phyloP scores from a whole-genome alignment of 352 stramenopile species.

The Globisporangium canariense region DNA sequence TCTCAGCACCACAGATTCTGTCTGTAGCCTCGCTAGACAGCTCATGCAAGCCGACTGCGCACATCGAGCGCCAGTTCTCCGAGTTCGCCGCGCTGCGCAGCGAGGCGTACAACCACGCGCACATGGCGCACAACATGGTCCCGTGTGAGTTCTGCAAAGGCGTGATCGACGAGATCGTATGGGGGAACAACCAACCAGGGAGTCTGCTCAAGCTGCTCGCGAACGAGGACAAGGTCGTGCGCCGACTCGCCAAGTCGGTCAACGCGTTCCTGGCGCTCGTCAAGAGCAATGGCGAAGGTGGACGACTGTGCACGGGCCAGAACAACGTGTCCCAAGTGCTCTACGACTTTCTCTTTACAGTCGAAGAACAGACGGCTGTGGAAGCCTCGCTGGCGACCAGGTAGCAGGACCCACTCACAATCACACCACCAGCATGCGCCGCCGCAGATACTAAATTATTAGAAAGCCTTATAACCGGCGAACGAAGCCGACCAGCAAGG shows the following conservation, averaged over 20 bases:
- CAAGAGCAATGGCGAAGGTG: background rate
- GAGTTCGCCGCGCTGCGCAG: slow-evolving; percentile 5
- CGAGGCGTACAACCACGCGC: slow-evolving; percentile 6
- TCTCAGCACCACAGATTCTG: background rate
- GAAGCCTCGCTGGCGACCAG: background rate
- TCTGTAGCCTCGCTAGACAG: background rate
- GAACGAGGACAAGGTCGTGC: background rate
- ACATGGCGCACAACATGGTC: background rate
- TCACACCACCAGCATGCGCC: background rate
- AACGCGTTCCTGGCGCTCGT: slow-evolving; percentile 8
- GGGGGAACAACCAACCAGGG: slow-evolving; percentile 2
- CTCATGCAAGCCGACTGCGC: background rate
- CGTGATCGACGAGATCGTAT: slow-evolving; percentile 12
- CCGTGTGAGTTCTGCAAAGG: slow-evolving; percentile 14
- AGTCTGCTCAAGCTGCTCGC: slow-evolving; percentile 5
- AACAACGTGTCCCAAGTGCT: slow-evolving; percentile 2
- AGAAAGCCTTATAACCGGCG: background rate
- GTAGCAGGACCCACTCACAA: background rate
- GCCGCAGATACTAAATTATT: background rate
- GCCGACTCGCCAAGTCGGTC: slow-evolving; percentile 5
- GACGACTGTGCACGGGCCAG: slow-evolving; percentile 1
- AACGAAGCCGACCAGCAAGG: background rate
- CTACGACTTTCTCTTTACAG: slow-evolving; percentile 6
- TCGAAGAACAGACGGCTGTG: background rate
- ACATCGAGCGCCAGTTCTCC: background rate